A percentile compares a stretch with the other conserved stretches of the same genome.
These are phyloP conservation scores for Grifola frondosa DNA, from an alignment of 1,284 basidiomycete species.

Conservation along the genomic window DNA sequence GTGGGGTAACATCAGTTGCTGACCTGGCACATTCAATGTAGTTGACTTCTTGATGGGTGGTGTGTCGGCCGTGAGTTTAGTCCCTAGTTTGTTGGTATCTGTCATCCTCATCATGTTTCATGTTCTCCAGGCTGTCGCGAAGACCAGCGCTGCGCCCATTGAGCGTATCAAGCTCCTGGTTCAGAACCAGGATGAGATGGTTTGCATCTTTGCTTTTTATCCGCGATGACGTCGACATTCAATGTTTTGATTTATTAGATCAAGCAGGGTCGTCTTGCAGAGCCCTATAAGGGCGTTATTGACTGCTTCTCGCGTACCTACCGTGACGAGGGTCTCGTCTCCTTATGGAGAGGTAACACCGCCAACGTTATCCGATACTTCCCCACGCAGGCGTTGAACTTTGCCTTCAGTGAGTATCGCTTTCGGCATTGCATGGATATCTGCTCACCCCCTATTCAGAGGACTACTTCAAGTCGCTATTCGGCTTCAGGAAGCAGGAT, in stretches of 20 bases:
- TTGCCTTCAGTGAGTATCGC: slow-evolving; percentile 79
- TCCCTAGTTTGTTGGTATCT: slow-evolving; percentile 1
- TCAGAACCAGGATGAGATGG: slow-evolving; percentile 97
- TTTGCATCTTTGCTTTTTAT: slow-evolving; percentile 31
- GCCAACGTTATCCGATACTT: slow-evolving; percentile 99
- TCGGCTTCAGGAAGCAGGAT: slow-evolving; percentile 88
- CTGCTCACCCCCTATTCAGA: slow-evolving; percentile 50
- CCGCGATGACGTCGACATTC: too few relatives aligned
- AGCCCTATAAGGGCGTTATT: slow-evolving; percentile 90
- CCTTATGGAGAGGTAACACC: slow-evolving; percentile 95
- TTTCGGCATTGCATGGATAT: not conserved
- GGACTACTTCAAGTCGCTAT: slow-evolving; percentile 96
- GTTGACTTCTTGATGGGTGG: slow-evolving; percentile 92
- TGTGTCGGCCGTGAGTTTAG: slow-evolving; percentile 76
- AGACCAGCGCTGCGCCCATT: slow-evolving; percentile 97
- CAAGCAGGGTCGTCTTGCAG: slow-evolving; percentile 92
- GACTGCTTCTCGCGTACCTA: slow-evolving; percentile 91
- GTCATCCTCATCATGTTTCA: slow-evolving; percentile 10
- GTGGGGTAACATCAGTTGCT: slow-evolving; percentile 26
- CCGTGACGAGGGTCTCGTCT: slow-evolving; percentile 86
- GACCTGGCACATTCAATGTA: slow-evolving; percentile 41
- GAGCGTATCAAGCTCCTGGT: slow-evolving; percentile 99
- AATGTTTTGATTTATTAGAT: slow-evolving; percentile 65
- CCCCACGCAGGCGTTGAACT: slow-evolving; percentile 95
- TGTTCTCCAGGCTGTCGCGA: slow-evolving; percentile 79